Conservation (phyloP, 2,329 filamentous ascomycete genomes). For the Hymenoscyphus linearis region DNA sequence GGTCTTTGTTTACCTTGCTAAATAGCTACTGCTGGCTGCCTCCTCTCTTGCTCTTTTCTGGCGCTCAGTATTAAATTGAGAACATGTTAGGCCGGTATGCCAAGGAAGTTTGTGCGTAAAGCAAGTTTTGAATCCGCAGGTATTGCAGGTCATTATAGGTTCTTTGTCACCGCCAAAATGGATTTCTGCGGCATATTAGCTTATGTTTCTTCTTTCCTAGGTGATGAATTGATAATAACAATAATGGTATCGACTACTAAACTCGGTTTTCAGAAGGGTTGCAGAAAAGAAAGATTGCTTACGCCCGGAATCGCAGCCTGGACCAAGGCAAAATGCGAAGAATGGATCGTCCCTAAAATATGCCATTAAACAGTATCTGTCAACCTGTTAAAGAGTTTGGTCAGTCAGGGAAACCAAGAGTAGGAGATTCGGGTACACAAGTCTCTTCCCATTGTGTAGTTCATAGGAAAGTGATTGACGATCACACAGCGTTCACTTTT, state of each 20-base stretch:
- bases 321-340: slow-evolving; percentile 48
- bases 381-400: slow-evolving; percentile 29
- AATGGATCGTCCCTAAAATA: slow-evolving; percentile 39
- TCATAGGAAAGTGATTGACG: neutral
- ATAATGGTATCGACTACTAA: too few relatives aligned
- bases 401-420: neutral
- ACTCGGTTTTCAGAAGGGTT: too few relatives aligned
- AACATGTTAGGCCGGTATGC: slow-evolving; percentile 37
- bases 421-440: neutral
- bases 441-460: too few relatives aligned
- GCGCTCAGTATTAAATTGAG: slow-evolving; percentile 35
- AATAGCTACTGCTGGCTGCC: slow-evolving; percentile 2
- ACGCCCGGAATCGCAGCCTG: slow-evolving; percentile 47
- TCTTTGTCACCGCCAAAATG: neutral
- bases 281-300: slow-evolving; percentile 23
- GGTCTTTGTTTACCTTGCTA: neutral
- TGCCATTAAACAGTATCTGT: slow-evolving; percentile 39
- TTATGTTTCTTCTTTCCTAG: too few relatives aligned
- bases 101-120: slow-evolving; percentile 39
- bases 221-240: too few relatives aligned
- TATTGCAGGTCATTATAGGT: slow-evolving; percentile 34
- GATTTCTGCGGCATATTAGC: neutral
- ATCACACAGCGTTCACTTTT: neutral
- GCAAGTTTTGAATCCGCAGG: slow-evolving; percentile 39
- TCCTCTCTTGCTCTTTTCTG: slow-evolving; percentile 13